Conservation (phyloP, 2,329 filamentous ascomycete genomes). For the Talaromyces sp. region DNA sequence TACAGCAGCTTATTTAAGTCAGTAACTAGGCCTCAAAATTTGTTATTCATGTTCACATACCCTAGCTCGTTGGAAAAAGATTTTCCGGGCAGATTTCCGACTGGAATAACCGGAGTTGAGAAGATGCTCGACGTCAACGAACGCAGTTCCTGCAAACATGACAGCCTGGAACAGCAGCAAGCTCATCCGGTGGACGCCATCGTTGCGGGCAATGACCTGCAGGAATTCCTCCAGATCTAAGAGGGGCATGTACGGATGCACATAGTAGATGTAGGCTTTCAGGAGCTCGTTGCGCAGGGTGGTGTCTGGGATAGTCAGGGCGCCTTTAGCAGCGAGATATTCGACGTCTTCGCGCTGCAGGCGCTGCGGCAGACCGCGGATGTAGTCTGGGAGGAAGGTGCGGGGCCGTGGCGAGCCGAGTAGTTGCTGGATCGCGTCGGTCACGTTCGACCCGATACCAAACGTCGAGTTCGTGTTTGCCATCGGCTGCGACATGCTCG, state of each 20-base stretch:
- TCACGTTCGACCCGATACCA: conserved; percentile 20
- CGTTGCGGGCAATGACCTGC: conserved; percentile 55
- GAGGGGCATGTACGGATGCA: conserved; percentile 91
- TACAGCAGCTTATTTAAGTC: conserved; percentile 53
- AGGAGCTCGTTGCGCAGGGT: conserved; percentile 75
- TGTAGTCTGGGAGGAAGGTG: conserved; percentile 60
- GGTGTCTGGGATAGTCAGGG: conserved; percentile 67
- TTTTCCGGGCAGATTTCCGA: conserved; percentile 76
- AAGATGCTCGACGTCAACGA: conserved; percentile 75
- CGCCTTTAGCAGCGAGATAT: conserved; percentile 80
- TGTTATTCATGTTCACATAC: conserved; percentile 46
- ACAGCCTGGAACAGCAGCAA: conserved; percentile 87
- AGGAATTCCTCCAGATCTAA: conserved; percentile 63
- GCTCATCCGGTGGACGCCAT: conserved; percentile 70
- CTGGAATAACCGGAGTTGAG: conserved; percentile 71
- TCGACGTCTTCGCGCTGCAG: conserved; percentile 77
- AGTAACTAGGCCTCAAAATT: background rate
- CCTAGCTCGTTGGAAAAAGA: conserved; percentile 84
- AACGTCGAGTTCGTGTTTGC: conserved; percentile 30
- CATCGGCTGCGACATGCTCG: conserved; percentile 33
- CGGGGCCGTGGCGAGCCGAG: conserved; percentile 30
- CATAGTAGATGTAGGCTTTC: conserved; percentile 78
- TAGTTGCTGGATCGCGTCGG: conserved; percentile 32
- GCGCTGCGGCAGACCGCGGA: conserved; percentile 72
- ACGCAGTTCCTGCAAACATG: conserved; percentile 89